phyloP scores from a whole-genome alignment of 768 basidiomycete genomes.

The Leccinum subtestaceum region DNA sequence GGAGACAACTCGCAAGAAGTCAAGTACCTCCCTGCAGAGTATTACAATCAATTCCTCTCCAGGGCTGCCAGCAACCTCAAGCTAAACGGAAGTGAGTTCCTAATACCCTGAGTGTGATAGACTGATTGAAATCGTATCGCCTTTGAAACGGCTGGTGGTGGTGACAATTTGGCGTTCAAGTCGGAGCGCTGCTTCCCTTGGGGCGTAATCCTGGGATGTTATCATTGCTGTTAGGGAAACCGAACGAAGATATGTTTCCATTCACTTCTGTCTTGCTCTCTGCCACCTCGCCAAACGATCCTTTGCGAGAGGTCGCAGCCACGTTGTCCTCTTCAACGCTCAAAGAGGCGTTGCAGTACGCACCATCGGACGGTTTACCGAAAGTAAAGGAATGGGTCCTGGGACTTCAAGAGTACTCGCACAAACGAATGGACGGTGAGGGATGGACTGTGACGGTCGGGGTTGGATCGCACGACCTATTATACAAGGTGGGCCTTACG shows the following conservation, averaged over 20 bases:
- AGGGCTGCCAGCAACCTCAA: slow-evolving; percentile 50
- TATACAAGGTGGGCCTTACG: slow-evolving; percentile 57
- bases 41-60: slow-evolving; percentile 57
- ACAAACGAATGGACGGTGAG: slow-evolving; percentile 53
- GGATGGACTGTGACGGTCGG: slow-evolving; percentile 75
- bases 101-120: too few species aligned
- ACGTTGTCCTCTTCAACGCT: slow-evolving; percentile 47
- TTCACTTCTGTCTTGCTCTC: slow-evolving; percentile 19
- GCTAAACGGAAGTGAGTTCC: slow-evolving; percentile 31
- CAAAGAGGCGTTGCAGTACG: slow-evolving; percentile 59
- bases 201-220: not conserved
- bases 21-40: slow-evolving; percentile 42
- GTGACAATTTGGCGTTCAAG: not conserved
- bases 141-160: not conserved
- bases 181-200: not conserved
- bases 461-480: slow-evolving; percentile 76
- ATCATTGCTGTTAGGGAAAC: not conserved
- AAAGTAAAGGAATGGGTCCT: slow-evolving; percentile 58
- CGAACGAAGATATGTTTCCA: slow-evolving; percentile 14
- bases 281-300: slow-evolving; percentile 4
- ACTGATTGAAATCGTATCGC: not conserved
- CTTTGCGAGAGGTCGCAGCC: slow-evolving; percentile 42
- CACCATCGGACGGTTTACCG: slow-evolving; percentile 60
- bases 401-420: slow-evolving; percentile 64
- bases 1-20: not conserved